phyloP scores from a whole-genome alignment of 352 stramenopile genomes.

The Aphanomyces euteiches region DNA sequence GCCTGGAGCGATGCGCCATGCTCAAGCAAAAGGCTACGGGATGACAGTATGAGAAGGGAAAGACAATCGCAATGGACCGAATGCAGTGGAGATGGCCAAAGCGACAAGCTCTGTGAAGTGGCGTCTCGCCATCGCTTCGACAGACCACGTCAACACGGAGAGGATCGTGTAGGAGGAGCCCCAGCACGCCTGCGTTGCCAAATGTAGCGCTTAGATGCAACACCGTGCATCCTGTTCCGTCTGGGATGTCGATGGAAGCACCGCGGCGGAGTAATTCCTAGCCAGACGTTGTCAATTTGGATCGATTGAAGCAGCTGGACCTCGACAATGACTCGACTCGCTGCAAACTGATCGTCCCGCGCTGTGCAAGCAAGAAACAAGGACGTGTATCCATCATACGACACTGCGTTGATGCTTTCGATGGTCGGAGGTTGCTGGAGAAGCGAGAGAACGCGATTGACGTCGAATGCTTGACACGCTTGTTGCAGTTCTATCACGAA shows the following conservation, averaged over 20 bases:
- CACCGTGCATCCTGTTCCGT: conserved; percentile 29
- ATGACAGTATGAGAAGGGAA: conserved; percentile 18
- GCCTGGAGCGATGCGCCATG: not conserved
- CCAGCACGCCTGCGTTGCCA: conserved; percentile 27
- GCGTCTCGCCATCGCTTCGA: conserved; percentile 25
- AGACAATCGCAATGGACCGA: conserved; percentile 6
- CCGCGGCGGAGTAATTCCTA: conserved; percentile 28
- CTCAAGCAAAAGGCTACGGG: conserved; percentile 14
- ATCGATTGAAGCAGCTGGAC: too few relatives aligned
- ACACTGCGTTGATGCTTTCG: not conserved
- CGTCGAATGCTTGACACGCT: not conserved
- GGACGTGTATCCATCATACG: conserved; percentile 4
- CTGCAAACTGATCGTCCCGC: not conserved
- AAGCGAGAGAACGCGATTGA: not conserved
- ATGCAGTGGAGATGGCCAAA: conserved; percentile 30
- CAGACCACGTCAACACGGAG: not conserved
- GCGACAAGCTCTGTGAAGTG: conserved; percentile 31
- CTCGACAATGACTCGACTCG: too few relatives aligned
- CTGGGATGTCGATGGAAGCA: not conserved
- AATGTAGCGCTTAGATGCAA: conserved; percentile 31
- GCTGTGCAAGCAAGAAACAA: conserved; percentile 1
- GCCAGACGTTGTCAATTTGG: not conserved
- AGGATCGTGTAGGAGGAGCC: conserved; percentile 1
- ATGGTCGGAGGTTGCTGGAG: not conserved
- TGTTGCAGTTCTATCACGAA: conserved; percentile 11